Percentiles rank a stretch among this genome's conserved stretches.
These are phyloP conservation scores for Heracleum sosnowskyi DNA, from an alignment of 129 eudicot species.

Conservation along the genomic window DNA sequence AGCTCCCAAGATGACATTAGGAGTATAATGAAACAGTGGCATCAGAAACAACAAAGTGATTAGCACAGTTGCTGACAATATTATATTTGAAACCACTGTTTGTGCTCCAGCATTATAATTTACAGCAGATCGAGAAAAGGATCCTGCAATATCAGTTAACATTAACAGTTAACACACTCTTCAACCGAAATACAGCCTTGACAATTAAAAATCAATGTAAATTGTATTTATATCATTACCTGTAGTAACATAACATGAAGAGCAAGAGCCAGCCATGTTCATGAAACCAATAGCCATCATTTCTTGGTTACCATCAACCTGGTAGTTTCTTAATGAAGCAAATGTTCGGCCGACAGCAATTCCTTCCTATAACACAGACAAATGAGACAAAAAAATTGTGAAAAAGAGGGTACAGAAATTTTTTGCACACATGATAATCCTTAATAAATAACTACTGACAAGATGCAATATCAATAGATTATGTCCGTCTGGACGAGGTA, in stretches of 20 bases:
- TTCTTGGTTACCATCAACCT: slow-evolving; percentile 98
- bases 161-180: neutral
- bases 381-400: neutral
- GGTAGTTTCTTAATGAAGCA: slow-evolving; percentile 75
- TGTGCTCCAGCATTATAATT: slow-evolving; percentile 91
- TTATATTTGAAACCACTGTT: slow-evolving; percentile 70
- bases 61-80: slow-evolving; percentile 80
- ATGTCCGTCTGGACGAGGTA: neutral
- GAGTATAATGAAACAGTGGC: slow-evolving; percentile 89
- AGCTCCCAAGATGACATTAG: slow-evolving; percentile 80
- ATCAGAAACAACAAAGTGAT: slow-evolving; percentile 76
- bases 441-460: neutral
- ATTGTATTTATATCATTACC: slow-evolving; percentile 23
- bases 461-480: neutral
- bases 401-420: neutral
- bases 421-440: neutral
- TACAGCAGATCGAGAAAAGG: slow-evolving; percentile 96
- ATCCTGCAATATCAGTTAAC: slow-evolving; percentile 35
- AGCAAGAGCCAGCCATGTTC: slow-evolving; percentile 97
- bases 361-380: slow-evolving; percentile 62
- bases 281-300: slow-evolving; percentile 95
- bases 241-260: slow-evolving; percentile 93
- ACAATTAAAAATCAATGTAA: neutral
- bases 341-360: slow-evolving; percentile 97
- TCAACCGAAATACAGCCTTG: neutral